phyloP scores from a whole-genome alignment of 2,329 filamentous ascomycete genomes.

The Thermothelomyces thermophilus region DNA sequence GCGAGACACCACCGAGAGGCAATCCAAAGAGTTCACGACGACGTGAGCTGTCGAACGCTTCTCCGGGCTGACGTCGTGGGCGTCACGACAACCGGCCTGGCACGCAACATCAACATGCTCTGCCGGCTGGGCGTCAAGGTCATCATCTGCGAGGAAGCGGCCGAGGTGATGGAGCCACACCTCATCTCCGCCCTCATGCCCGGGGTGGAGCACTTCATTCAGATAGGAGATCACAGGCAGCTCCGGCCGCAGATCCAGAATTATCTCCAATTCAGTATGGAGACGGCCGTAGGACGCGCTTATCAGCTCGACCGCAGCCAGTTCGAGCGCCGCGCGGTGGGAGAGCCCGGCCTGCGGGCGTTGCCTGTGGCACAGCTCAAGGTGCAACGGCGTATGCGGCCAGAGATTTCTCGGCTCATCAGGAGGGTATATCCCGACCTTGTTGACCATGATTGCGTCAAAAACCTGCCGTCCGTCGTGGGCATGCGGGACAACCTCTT shows the following conservation, averaged over 20 bases:
- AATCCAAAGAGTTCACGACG: constrained; percentile 23
- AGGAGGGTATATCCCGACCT: constrained; percentile 51
- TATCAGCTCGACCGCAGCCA: constrained; percentile 53
- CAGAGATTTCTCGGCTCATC: constrained; percentile 53
- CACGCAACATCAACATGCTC: constrained; percentile 43
- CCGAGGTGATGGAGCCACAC: constrained; percentile 60
- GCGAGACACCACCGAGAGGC: neutral
- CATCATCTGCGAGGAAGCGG: constrained; percentile 61
- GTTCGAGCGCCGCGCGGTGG: constrained; percentile 47
- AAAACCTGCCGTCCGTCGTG: constrained; percentile 39
- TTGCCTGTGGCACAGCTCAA: constrained; percentile 38
- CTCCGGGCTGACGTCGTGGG: constrained; percentile 45
- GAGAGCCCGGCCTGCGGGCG: constrained; percentile 20
- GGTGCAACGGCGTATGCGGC: constrained; percentile 60
- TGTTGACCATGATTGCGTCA: constrained; percentile 40
- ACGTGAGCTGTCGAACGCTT: constrained; percentile 35
- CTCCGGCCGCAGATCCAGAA: constrained; percentile 53
- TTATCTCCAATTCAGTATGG: constrained; percentile 28
- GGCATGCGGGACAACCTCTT: constrained; percentile 50
- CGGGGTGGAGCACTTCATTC: constrained; percentile 51
- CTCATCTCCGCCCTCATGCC: constrained; percentile 53
- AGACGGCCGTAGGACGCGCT: constrained; percentile 36
- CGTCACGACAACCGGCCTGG: constrained; percentile 54
- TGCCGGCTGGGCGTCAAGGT: constrained; percentile 47
- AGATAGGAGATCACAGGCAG: constrained; percentile 59